Evolutionary conservation across 495 filamentous ascomycete genomes (phyloP).

Genomic region (Tuber melanosporum): DNA sequence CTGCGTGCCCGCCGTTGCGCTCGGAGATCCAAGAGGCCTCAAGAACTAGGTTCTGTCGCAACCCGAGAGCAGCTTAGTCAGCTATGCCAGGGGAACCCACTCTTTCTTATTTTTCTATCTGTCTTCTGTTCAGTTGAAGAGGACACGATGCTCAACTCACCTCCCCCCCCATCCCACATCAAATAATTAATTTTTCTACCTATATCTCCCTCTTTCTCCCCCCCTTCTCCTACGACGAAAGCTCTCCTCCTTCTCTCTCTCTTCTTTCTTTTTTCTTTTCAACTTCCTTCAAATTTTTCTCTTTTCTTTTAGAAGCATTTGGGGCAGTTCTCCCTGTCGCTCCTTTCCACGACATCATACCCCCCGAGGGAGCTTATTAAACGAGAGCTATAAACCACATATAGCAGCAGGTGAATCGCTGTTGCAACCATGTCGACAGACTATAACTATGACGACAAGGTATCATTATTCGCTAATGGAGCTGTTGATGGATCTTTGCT

Average conservation of each 20-base stretch:
- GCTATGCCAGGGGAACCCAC: conserved; percentile 9
- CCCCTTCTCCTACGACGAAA: conserved; percentile 18
- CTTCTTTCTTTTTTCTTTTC: conserved; percentile 7
- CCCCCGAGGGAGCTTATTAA: conserved; percentile 7
- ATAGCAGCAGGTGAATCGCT: too few relatives aligned
- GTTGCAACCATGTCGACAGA: conserved; percentile 75
- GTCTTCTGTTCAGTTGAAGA: conserved; percentile 31
- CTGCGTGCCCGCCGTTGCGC: background rate
- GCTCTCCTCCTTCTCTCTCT: conserved; percentile 17
- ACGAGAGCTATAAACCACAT: conserved; percentile 7
- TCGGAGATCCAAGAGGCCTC: background rate
- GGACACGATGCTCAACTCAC: conserved; percentile 37
- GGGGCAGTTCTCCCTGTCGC: conserved; percentile 8
- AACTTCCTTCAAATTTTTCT: conserved; percentile 11
- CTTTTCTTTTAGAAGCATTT: background rate
- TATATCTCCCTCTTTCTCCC: conserved; percentile 12
- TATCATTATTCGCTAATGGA: conserved; percentile 39
- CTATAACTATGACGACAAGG: conserved; percentile 96
- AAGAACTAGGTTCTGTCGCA: background rate
- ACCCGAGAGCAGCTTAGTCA: conserved; percentile 30
- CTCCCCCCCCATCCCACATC: conserved; percentile 14
- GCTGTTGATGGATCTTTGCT: conserved; percentile 11
- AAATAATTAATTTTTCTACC: conserved; percentile 20
- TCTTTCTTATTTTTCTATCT: background rate
- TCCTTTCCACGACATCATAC: background rate